Percentiles rank a stretch among this genome's conserved stretches.
phyloP scores from a whole-genome alignment of 2,329 filamentous ascomycete genomes.

The Dactylellina sp. region DNA sequence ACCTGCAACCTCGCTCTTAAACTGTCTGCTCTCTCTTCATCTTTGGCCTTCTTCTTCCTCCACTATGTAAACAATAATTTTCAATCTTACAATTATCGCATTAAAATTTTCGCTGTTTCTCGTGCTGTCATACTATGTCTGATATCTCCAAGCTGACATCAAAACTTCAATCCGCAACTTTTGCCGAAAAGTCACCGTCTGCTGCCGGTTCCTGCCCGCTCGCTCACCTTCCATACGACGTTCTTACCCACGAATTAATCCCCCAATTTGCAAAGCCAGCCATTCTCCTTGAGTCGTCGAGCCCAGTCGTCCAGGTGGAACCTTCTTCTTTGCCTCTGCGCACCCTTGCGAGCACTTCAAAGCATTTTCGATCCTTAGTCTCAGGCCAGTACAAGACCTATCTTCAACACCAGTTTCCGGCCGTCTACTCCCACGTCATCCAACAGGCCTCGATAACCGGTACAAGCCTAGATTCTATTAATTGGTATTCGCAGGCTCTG shows the following conservation, averaged over 20 bases:
- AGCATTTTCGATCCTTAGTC: slow-evolving; percentile 27
- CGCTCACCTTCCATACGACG: slow-evolving; percentile 29
- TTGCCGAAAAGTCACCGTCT: slow-evolving; percentile 5
- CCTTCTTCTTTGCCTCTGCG: slow-evolving; percentile 27
- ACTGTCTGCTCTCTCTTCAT: neutral
- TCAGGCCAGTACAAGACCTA: slow-evolving; percentile 45
- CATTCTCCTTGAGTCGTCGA: slow-evolving; percentile 4
- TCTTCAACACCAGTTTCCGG: slow-evolving; percentile 41
- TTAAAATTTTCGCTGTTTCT: neutral
- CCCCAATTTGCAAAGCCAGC: slow-evolving; percentile 37
- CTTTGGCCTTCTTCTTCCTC: neutral
- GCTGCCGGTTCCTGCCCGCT: slow-evolving; percentile 6
- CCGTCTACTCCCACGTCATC: slow-evolving; percentile 24
- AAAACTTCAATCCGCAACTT: slow-evolving; percentile 30
- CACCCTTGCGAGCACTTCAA: slow-evolving; percentile 26
- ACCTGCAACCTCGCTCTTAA: neutral
- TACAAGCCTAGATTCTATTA: slow-evolving; percentile 8
- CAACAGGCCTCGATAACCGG: neutral
- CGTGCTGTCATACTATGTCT: slow-evolving; percentile 33
- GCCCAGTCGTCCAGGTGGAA: neutral
- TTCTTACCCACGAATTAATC: slow-evolving; percentile 50
- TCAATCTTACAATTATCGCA: neutral
- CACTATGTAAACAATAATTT: neutral
- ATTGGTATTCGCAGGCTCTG: slow-evolving; percentile 22
- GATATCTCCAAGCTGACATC: slow-evolving; percentile 32